Base-by-base conservation (phyloP, 2,329 filamentous ascomycete species). In the Penicillium verrucosum region DNA sequence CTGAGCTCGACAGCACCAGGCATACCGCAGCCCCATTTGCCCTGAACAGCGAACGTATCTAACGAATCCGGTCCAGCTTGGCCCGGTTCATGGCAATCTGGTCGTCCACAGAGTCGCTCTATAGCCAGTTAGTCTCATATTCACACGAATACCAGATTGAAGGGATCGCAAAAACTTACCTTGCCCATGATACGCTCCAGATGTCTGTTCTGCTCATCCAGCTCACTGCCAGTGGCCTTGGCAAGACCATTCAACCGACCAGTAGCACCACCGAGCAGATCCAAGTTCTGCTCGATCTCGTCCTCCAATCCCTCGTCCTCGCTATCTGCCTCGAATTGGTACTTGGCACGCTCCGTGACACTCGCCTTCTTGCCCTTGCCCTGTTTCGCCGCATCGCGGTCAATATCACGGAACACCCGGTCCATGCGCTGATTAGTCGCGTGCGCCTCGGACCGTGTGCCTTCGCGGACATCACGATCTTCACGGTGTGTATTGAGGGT, bases 81-180 rank as follows among this genome's bases (percentile, higher is more conserved):
- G 87, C 85, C 62, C 88, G 82, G 78, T 92, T 92, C 82, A 90
- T 85, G 57, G 85, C 85, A 67, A 93, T 89, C 69, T 89, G 84
- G 64, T 93, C 89, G 73, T 92, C 89, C 64, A 96, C 89, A 65
- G 81, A 83, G 72, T 96, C 91, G 76, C 87, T 93, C 90, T 90
- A 72, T 27, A 46, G 60, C 29, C 44, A 59, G 54, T 74, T 64
- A 73, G 69, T 51, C 52, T 51, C 34, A 12, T 34, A 11, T 40
- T 5, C 25, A 38, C 11, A 11, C 21, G 3, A 27, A 11, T 21
- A 30, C 16, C 11, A 27, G 5, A 54, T 18, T 29, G 12, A 11
- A 36, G 16, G 6, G 21, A 12, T n/a, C 34, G 7, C 27, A n/a
- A 23, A 43, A 58, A 66, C 79, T 70, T 76, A 89, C 89, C 88